Conservation (phyloP, 768 basidiomycete species). For the Lepiota subincarnata region DNA sequence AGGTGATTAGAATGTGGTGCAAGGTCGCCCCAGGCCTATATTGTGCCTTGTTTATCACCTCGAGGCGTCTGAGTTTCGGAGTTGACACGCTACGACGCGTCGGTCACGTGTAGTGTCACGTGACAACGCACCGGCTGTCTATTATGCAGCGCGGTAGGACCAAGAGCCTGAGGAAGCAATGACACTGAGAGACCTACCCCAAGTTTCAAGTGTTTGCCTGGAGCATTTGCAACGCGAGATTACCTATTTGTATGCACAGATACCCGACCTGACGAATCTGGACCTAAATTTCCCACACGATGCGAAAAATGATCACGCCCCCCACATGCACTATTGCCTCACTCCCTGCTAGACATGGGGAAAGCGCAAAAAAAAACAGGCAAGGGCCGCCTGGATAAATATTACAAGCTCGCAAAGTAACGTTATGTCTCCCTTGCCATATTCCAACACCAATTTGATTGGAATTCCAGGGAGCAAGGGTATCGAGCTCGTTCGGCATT, state of each 20-base stretch:
- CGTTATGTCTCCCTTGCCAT: conserved; percentile 6
- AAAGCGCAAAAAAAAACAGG: conserved; percentile 94
- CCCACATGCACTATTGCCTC: conserved; percentile 8
- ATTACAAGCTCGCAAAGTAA: conserved; percentile 93
- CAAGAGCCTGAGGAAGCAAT: conserved; percentile 31
- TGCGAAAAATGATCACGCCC: neutral
- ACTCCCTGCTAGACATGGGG: conserved; percentile 41
- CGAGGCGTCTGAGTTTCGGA: conserved; percentile 25
- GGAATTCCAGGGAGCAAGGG: conserved; percentile 81
- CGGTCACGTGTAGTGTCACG: conserved; percentile 28
- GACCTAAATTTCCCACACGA: conserved; percentile 17
- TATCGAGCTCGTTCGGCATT: conserved; percentile 99
- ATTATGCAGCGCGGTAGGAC: neutral
- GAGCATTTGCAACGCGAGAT: conserved; percentile 44
- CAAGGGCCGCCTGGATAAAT: conserved; percentile 94
- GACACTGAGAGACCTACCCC: conserved; percentile 42
- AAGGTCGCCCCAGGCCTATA: conserved; percentile 13
- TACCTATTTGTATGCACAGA: conserved; percentile 48
- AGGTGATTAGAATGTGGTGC: neutral
- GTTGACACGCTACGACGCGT: conserved; percentile 36
- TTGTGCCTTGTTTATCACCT: conserved; percentile 29
- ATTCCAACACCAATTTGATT: conserved; percentile 12
- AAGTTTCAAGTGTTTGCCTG: no score
- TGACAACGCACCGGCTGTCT: conserved; percentile 1
- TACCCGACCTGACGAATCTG: conserved; percentile 64